A percentile compares a stretch with the other conserved stretches of the same genome.
These are phyloP conservation scores for Citrus trifoliata DNA, from an alignment of 345 rosid genomes.

Conservation along the genomic window DNA sequence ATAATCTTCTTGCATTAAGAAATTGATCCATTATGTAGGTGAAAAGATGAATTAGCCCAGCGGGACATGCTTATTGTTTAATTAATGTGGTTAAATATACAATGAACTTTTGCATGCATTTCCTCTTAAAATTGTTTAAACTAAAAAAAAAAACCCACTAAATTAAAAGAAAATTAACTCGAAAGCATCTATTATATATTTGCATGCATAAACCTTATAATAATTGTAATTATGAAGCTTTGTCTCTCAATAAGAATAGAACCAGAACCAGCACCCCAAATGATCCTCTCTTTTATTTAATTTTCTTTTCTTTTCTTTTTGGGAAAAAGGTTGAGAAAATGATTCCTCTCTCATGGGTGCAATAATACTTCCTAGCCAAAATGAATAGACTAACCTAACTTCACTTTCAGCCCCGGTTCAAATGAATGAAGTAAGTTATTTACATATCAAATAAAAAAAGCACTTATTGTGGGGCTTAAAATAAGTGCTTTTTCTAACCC, in stretches of 20 bases:
- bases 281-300: not conserved
- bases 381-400: not conserved
- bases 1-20: too few relatives aligned
- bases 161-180: not conserved
- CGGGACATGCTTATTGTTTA: too few relatives aligned
- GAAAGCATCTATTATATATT: not conserved
- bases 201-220: not conserved
- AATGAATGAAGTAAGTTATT: not conserved
- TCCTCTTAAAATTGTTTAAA: not conserved
- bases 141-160: not conserved
- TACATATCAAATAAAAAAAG: not conserved
- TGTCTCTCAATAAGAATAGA: not conserved
- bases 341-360: constrained; percentile 20
- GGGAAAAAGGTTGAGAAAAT: constrained; percentile 9
- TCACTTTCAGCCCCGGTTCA: not conserved
- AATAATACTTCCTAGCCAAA: constrained; percentile 6
- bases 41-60: too few relatives aligned
- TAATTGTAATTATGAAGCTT: not conserved
- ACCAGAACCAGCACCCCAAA: not conserved
- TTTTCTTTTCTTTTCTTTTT: not conserved
- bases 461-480: not conserved
- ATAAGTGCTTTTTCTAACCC: constrained; percentile 1
- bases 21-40: too few relatives aligned
- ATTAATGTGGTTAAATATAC: too few relatives aligned
- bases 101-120: too few relatives aligned